Conservation (phyloP, 2,329 filamentous ascomycete species). For the Penicillium sp. region DNA sequence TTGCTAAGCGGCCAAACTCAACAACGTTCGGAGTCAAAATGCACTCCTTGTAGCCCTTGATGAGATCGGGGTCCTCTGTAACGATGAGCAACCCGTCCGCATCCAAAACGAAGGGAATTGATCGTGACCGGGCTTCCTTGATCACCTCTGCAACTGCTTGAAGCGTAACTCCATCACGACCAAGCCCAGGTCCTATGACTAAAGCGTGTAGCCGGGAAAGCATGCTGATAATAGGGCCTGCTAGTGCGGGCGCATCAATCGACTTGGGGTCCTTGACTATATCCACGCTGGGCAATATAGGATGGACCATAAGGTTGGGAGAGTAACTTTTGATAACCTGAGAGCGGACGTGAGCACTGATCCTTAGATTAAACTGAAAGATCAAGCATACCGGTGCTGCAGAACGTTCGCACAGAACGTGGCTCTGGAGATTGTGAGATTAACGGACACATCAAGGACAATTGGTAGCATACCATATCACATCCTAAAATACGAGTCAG, state of each 20-base stretch:
- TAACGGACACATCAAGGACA: background rate
- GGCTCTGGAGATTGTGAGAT: conserved; percentile 53
- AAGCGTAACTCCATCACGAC: conserved; percentile 87
- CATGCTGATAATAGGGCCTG: conserved; percentile 74
- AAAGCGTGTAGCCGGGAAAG: conserved; percentile 86
- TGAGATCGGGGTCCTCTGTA: conserved; percentile 72
- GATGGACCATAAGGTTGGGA: conserved; percentile 97
- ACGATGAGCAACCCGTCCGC: conserved; percentile 85
- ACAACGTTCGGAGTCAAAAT: conserved; percentile 95
- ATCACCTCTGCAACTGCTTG: conserved; percentile 81
- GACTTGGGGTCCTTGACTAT: conserved; percentile 53
- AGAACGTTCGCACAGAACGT: conserved; percentile 92
- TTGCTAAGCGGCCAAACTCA: conserved; percentile 83
- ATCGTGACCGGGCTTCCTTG: conserved; percentile 70
- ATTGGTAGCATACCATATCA: conserved; percentile 71
- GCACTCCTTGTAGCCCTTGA: conserved; percentile 79
- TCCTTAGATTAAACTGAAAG: background rate
- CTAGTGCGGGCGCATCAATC: conserved; percentile 62
- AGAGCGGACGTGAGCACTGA: background rate
- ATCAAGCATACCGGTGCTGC: conserved; percentile 62
- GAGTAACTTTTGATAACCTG: conserved; percentile 95
- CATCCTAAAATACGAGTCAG: conserved; percentile 50
- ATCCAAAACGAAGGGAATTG: conserved; percentile 83
- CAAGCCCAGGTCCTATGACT: conserved; percentile 89
- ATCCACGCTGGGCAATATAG: conserved; percentile 81